Evolutionary conservation across 1,284 basidiomycete species (phyloP).

Genomic region (Papiliotrema terrestris): DNA sequence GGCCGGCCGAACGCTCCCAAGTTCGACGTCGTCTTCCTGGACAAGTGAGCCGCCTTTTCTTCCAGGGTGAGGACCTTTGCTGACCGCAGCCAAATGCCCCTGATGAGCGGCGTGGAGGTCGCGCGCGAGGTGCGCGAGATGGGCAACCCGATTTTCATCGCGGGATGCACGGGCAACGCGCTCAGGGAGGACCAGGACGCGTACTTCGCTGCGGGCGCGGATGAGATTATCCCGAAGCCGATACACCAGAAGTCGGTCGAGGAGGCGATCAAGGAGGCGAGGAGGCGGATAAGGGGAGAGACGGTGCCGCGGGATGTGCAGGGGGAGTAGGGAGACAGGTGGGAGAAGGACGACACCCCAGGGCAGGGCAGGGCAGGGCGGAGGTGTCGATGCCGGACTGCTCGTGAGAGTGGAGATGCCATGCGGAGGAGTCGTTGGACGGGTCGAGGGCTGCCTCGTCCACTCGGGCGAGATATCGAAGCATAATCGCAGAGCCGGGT

Average conservation of each 20-base stretch:
- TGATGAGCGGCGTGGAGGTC: constrained; percentile 71
- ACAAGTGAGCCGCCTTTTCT: constrained; percentile 55
- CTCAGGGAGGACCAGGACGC: constrained; percentile 64
- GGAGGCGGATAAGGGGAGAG: constrained; percentile 28
- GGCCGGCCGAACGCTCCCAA: constrained; percentile 29
- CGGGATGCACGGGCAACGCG: constrained; percentile 64
- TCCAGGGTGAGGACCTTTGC: background rate
- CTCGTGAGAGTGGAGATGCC: no score
- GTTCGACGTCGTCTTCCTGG: constrained; percentile 73
- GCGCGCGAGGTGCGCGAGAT: constrained; percentile 63
- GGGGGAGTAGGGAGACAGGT: no score
- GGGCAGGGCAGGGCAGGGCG: no score
- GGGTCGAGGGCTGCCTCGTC: no score
- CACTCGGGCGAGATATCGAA: background rate
- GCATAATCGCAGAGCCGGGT: background rate
- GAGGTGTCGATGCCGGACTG: no score
- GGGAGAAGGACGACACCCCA: no score
- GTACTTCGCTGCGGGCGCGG: constrained; percentile 71
- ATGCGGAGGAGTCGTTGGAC: no score
- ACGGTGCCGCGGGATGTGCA: constrained; percentile 17
- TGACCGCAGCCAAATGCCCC: constrained; percentile 54
- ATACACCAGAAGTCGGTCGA: constrained; percentile 41
- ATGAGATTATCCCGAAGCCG: constrained; percentile 49
- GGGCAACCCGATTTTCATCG: constrained; percentile 68
- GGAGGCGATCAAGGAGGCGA: constrained; percentile 36